Evolutionary conservation across 495 filamentous ascomycete species (phyloP).

Genomic region (Hypoxylon fragiforme): DNA sequence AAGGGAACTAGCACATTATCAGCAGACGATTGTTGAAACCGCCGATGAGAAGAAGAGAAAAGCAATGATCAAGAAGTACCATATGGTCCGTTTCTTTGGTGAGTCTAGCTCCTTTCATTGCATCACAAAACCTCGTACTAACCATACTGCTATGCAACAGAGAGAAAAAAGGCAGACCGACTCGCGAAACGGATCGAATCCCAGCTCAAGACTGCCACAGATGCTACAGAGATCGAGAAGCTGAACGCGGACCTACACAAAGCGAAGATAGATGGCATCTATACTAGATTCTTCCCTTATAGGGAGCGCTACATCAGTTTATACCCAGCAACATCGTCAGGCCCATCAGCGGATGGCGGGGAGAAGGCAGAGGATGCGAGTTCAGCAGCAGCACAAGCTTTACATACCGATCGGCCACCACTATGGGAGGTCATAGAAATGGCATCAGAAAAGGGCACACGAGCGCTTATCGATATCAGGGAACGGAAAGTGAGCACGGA

Average conservation of each 20-base stretch:
- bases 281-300: slow-evolving; percentile 81
- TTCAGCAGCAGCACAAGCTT: slow-evolving; percentile 42
- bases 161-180: slow-evolving; percentile 81
- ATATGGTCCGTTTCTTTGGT: slow-evolving; percentile 93
- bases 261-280: slow-evolving; percentile 81
- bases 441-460: slow-evolving; percentile 62
- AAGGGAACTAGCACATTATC: slow-evolving; percentile 74
- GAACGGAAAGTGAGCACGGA: slow-evolving; percentile 27
- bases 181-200: slow-evolving; percentile 65
- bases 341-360: neutral
- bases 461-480: slow-evolving; percentile 23
- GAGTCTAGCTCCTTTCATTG: slow-evolving; percentile 19
- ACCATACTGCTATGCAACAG: slow-evolving; percentile 47
- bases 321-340: slow-evolving; percentile 56
- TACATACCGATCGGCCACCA: slow-evolving; percentile 51
- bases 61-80: slow-evolving; percentile 82
- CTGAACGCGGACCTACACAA: slow-evolving; percentile 64
- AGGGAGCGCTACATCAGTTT: slow-evolving; percentile 78
- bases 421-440: slow-evolving; percentile 73
- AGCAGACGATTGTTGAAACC: slow-evolving; percentile 66
- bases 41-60: slow-evolving; percentile 62
- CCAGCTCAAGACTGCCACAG: slow-evolving; percentile 50
- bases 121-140: neutral
- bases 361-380: slow-evolving; percentile 37
- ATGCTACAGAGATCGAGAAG: slow-evolving; percentile 52